A percentile compares a stretch with the other conserved stretches of the same genome.
These are phyloP conservation scores for Oryza meyeriana DNA, from an alignment of 176 grass and related monocot genomes.

Conservation along the genomic window DNA sequence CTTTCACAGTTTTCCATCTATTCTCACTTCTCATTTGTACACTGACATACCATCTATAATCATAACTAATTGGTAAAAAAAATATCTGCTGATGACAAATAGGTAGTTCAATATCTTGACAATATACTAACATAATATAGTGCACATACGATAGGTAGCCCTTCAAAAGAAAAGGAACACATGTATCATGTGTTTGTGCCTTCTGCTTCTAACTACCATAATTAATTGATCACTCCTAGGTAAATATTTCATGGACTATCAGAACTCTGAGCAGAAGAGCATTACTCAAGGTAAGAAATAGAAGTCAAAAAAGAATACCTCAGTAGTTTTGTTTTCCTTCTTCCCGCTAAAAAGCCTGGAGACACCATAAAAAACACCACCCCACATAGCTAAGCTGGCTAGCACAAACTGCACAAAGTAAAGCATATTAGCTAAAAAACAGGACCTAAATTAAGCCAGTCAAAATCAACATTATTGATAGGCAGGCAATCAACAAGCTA, in stretches of 20 bases:
- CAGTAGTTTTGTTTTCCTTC: conserved; percentile 41
- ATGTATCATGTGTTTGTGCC: not conserved
- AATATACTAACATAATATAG: not conserved
- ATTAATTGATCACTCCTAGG: not conserved
- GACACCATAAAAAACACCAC: conserved; percentile 45
- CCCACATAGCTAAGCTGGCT: conserved; percentile 62
- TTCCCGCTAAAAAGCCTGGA: conserved; percentile 46
- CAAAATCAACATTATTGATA: not conserved
- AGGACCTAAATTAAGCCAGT: not conserved
- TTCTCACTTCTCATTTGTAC: not conserved
- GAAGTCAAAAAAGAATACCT: conserved; percentile 40
- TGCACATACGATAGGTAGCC: not conserved
- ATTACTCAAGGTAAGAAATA: not conserved
- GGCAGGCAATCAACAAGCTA: not conserved
- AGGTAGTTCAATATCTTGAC: not conserved
- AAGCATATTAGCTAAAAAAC: not conserved
- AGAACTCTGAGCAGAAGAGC: not conserved
- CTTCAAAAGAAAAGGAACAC: not conserved
- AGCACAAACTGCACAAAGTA: conserved; percentile 62
- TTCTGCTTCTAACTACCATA: not conserved
- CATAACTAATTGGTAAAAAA: not conserved
- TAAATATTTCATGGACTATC: not conserved
- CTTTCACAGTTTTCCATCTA: not conserved
- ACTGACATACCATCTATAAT: not conserved
- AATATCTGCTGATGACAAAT: not conserved